A percentile compares a stretch with the other conserved stretches of the same genome.
Evolutionary conservation across 495 filamentous ascomycete species (phyloP).

Genomic region (Penicillium pancosmium): DNA sequence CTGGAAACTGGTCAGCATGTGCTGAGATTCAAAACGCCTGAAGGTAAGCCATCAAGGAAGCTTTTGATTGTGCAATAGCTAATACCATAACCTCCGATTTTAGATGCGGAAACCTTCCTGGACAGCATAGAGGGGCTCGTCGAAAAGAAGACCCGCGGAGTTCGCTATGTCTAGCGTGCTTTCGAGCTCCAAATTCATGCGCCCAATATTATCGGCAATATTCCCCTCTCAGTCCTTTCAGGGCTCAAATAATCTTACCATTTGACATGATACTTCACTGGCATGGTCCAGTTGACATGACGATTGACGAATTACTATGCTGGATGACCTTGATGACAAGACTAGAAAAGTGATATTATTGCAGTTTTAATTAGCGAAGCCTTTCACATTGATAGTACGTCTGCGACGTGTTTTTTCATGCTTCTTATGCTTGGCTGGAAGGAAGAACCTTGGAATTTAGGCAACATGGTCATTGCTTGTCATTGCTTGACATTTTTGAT

Average conservation of each 20-base stretch:
- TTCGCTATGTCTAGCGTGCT: neutral
- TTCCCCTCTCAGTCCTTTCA: neutral
- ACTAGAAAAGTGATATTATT: neutral
- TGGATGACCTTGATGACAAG: slow-evolving; percentile 2
- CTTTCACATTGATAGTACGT: neutral
- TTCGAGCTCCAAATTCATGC: neutral
- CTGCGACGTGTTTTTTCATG: neutral
- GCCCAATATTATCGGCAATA: neutral
- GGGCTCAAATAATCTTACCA: neutral
- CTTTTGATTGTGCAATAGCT: neutral
- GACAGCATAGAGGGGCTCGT: slow-evolving; percentile 4
- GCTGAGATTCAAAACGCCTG: slow-evolving; percentile 37
- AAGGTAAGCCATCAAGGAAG: slow-evolving; percentile 31
- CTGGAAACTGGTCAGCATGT: slow-evolving; percentile 39
- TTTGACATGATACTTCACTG: neutral
- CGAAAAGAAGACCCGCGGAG: neutral
- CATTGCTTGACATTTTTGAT: neutral
- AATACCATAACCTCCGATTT: neutral
- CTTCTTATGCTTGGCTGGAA: neutral
- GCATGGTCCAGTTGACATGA: neutral
- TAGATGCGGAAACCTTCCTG: slow-evolving; percentile 45
- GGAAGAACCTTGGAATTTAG: neutral
- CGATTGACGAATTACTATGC: slow-evolving; percentile 3
- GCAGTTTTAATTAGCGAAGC: neutral
- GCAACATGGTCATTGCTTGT: neutral